Percentiles rank a stretch among this genome's conserved stretches.
Conservation (phyloP, 192 early-diverging fungal species). For the Linnemannia exigua region DNA sequence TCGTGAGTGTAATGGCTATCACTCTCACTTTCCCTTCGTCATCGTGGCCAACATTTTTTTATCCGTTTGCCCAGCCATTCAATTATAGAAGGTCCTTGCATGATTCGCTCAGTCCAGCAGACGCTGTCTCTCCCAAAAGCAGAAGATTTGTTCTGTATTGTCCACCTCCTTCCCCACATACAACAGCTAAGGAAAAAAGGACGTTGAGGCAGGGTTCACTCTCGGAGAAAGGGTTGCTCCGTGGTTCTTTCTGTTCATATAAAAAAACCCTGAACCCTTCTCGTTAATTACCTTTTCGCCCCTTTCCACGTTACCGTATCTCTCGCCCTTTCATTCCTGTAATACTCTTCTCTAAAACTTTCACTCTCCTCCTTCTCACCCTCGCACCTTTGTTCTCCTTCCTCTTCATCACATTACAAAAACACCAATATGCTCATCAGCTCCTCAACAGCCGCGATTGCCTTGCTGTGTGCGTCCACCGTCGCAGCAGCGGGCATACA, state of each 20-base stretch:
- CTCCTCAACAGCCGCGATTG: not conserved
- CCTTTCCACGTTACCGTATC: not conserved
- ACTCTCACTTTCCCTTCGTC: too few species aligned
- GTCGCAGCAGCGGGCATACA: slow-evolving; percentile 7
- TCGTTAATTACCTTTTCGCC: not conserved
- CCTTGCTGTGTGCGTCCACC: slow-evolving; percentile 1
- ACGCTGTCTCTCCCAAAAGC: not conserved
- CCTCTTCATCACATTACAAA: too few species aligned
- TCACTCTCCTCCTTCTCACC: not conserved
- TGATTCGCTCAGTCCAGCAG: not conserved
- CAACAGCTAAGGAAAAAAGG: not conserved
- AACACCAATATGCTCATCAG: slow-evolving; percentile 5
- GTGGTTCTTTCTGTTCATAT: not conserved
- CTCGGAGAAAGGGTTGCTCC: slow-evolving; percentile 10
- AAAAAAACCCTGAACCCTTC: not conserved
- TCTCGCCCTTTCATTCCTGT: not conserved
- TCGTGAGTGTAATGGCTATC: not conserved
- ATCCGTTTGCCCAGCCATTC: not conserved
- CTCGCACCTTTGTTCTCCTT: too few species aligned
- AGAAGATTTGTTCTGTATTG: not conserved
- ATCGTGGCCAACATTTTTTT: too few species aligned
- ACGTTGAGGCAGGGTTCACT: not conserved
- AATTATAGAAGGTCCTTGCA: not conserved
- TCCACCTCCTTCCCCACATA: not conserved
- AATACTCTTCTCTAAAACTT: not conserved